phyloP scores from a whole-genome alignment of 768 basidiomycete genomes.

The Tylopilus balloui region DNA sequence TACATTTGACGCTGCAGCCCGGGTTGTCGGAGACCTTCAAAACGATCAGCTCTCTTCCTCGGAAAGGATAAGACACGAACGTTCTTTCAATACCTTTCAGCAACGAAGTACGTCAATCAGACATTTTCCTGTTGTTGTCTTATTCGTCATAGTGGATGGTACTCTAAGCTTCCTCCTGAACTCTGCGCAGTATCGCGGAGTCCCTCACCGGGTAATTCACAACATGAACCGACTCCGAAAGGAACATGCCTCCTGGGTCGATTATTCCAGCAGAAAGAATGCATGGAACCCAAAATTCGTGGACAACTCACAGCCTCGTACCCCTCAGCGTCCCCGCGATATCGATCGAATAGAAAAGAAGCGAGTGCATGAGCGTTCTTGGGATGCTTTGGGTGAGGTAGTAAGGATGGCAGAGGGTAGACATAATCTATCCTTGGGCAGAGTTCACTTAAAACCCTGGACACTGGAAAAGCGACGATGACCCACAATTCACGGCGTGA shows the following conservation, averaged over 20 bases:
- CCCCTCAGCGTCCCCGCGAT: slow-evolving; percentile 9
- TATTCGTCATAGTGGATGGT: slow-evolving; percentile 53
- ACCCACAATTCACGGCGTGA: neutral
- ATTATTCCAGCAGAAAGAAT: slow-evolving; percentile 16
- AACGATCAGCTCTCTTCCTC: slow-evolving; percentile 18
- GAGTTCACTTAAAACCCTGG: slow-evolving; percentile 34
- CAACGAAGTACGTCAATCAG: slow-evolving; percentile 41
- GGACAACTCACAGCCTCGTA: slow-evolving; percentile 20
- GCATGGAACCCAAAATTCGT: slow-evolving; percentile 39
- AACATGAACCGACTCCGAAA: slow-evolving; percentile 42
- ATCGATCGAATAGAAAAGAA: slow-evolving; percentile 22
- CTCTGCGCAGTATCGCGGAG: slow-evolving; percentile 59
- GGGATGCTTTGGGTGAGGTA: slow-evolving; percentile 49
- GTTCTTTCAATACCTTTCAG: slow-evolving; percentile 53
- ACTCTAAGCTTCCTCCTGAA: slow-evolving; percentile 59
- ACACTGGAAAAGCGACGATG: slow-evolving; percentile 8
- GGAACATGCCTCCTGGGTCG: slow-evolving; percentile 24
- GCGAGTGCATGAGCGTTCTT: slow-evolving; percentile 35
- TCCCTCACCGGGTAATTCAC: slow-evolving; percentile 54
- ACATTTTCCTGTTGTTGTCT: slow-evolving; percentile 1
- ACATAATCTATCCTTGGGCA: slow-evolving; percentile 47
- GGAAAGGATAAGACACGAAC: slow-evolving; percentile 32
- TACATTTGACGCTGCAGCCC: slow-evolving; percentile 48
- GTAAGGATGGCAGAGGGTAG: slow-evolving; percentile 58
- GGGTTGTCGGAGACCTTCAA: slow-evolving; percentile 40